Evolutionary conservation across 2,329 filamentous ascomycete species (phyloP).

Genomic region (Monilinia vaccinii-corymbosi): DNA sequence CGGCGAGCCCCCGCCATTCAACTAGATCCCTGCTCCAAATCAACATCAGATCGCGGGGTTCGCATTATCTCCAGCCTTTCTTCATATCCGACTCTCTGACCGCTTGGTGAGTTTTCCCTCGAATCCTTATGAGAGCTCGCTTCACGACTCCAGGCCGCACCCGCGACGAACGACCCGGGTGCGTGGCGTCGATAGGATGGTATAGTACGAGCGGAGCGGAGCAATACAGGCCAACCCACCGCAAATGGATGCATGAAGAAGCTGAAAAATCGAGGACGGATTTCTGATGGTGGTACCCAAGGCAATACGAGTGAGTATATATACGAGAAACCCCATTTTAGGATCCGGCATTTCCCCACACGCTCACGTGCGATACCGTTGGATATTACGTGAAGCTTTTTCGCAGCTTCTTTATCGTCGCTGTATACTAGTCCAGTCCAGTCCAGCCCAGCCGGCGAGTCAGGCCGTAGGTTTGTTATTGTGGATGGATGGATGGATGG

Average conservation of each 20-base stretch:
- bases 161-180: background rate
- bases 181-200: too few species aligned
- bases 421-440: too few species aligned
- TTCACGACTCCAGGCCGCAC: background rate
- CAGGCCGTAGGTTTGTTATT: background rate
- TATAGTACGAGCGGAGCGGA: background rate
- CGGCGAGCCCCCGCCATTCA: background rate
- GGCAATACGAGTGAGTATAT: background rate
- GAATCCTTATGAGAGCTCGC: background rate
- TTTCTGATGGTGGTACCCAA: background rate
- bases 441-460: background rate
- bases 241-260: background rate
- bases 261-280: background rate
- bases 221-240: background rate
- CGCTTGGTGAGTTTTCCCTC: background rate
- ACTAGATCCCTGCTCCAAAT: background rate
- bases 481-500: background rate
- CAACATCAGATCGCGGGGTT: background rate
- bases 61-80: background rate
- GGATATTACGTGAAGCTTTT: background rate
- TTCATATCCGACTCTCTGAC: background rate
- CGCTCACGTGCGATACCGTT: background rate
- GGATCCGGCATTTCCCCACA: background rate
- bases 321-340: background rate
- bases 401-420: too few species aligned